Conservation (phyloP, 176 grass and related monocot genomes). For the Carex myosuroides region DNA sequence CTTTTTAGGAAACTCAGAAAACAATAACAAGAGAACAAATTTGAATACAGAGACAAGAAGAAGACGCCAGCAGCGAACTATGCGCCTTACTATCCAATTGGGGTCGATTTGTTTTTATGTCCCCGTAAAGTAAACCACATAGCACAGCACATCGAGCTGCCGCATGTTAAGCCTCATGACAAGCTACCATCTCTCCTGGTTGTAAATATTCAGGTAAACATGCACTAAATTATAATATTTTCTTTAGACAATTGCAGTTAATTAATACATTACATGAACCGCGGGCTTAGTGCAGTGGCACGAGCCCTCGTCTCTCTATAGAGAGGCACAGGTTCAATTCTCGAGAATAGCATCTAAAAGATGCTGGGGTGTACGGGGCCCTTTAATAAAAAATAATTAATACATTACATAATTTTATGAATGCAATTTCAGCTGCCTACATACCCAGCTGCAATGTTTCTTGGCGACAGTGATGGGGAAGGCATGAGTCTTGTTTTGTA, state of each 20-base stretch:
- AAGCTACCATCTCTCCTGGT: conserved; percentile 76
- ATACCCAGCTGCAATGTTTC: conserved; percentile 93
- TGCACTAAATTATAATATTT: not conserved
- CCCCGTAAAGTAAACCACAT: conserved; percentile 76
- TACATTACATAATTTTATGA: not conserved
- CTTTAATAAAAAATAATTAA: not conserved
- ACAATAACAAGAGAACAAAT: not conserved
- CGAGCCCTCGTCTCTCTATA: too few species aligned
- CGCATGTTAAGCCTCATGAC: conserved; percentile 54
- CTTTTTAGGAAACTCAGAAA: not conserved
- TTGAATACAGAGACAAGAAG: conserved; percentile 75
- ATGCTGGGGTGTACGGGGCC: too few species aligned
- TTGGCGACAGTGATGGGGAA: conserved; percentile 78
- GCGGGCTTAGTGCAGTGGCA: too few species aligned
- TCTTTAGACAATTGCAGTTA: not conserved
- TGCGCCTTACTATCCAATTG: conserved; percentile 89
- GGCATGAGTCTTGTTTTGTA: conserved; percentile 87
- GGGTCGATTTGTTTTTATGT: conserved; percentile 80
- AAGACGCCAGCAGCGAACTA: conserved; percentile 78
- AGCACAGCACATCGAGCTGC: conserved; percentile 86
- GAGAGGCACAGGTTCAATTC: too few species aligned
- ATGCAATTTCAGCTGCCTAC: conserved; percentile 66
- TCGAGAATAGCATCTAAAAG: too few species aligned
- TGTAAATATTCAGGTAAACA: conserved; percentile 84
- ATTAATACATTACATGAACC: not conserved